Conservation (phyloP, 345 rosid genomes). For the Eutrema japonicum region DNA sequence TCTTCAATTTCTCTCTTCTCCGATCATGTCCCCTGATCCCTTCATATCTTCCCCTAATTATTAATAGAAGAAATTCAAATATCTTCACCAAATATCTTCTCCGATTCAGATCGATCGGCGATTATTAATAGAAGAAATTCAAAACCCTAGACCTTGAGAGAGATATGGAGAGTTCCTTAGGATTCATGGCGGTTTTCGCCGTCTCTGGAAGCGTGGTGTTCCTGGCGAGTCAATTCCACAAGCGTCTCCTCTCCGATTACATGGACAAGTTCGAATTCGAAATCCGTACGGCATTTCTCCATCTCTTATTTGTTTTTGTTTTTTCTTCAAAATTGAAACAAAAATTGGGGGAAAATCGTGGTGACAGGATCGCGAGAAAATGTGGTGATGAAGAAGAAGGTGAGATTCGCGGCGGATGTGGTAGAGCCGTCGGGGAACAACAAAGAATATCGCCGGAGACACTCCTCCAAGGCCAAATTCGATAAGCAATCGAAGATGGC, state of each 20-base stretch:
- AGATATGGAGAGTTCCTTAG: conserved; percentile 54
- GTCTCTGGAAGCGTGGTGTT: conserved; percentile 85
- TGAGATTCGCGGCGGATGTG: conserved; percentile 80
- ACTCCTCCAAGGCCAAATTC: conserved; percentile 31
- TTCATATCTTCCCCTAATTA: not conserved
- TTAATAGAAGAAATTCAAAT: not conserved
- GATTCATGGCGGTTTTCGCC: conserved; percentile 81
- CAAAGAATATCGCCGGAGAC: conserved; percentile 61
- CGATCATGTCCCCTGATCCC: conserved; percentile 39
- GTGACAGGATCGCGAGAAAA: conserved; percentile 33
- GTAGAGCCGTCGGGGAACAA: conserved; percentile 69
- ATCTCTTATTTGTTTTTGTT: not conserved
- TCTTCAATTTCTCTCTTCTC: conserved; percentile 33
- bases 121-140: not conserved
- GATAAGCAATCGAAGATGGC: conserved; percentile 36
- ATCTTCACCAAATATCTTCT: too few relatives aligned
- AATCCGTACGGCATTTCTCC: conserved; percentile 42
- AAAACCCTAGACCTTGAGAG: conserved; percentile 1
- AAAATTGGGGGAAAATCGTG: not conserved
- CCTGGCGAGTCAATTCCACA: conserved; percentile 68
- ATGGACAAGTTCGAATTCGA: conserved; percentile 74
- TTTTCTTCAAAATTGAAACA: not conserved
- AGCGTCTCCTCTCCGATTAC: conserved; percentile 82
- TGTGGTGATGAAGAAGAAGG: conserved; percentile 60
- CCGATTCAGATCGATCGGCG: conserved; percentile 9